Evolutionary conservation across 2,329 filamentous ascomycete species (phyloP), one percentile per base, ranked within the genome.

Genomic region (Xylaria hypoxylon): DNA sequence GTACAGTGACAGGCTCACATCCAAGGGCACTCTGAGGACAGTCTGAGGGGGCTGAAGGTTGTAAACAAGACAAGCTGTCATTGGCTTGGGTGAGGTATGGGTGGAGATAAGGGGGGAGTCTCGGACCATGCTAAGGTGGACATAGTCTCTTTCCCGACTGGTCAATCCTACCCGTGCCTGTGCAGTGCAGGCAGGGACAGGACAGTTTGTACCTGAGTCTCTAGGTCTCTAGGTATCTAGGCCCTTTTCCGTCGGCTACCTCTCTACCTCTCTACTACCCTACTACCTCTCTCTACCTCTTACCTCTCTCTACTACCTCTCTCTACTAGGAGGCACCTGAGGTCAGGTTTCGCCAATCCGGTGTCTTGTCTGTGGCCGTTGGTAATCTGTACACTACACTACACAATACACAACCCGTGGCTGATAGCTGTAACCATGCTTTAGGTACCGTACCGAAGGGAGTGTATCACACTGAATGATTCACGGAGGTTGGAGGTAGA

Each of bases 91-190:
- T 22, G 42, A 60, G 28, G 61, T 58, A 64, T 59, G 64, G 26
- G 67, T 67, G 67, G 67, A 45, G 64, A 64, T 19, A 40, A n/a
- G n/a, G 13, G 45, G 53, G 64, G 51, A 64, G 57, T 48, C 47
- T 62, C 44, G 62, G 51, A 50, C 58, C 33, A 45, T 45, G 45
- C 42, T 50, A 35, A 59, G 48, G 42, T 51, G 7, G 51, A 38
- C 48, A 31, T 59, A 40, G 45, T 35, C 52, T 50, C 62, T 53
- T 65, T 48, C 53, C 48, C 64, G 62, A 68, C 42, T 68, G 66
- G 66, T 56, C 42, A 31, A 68, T 65, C 66, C 28, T 68, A 50
- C 59, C 59, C 66, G 66, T 68, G 53, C 35, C 35, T 38, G 33
- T 38, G 33, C 11, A 38, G 8, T 31, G n/a, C n/a, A n/a, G n/a